Evolutionary conservation across 192 early-diverging fungal species (phyloP), one percentile per base, ranked within the genome.

Genomic region (Coemansia sp.): DNA sequence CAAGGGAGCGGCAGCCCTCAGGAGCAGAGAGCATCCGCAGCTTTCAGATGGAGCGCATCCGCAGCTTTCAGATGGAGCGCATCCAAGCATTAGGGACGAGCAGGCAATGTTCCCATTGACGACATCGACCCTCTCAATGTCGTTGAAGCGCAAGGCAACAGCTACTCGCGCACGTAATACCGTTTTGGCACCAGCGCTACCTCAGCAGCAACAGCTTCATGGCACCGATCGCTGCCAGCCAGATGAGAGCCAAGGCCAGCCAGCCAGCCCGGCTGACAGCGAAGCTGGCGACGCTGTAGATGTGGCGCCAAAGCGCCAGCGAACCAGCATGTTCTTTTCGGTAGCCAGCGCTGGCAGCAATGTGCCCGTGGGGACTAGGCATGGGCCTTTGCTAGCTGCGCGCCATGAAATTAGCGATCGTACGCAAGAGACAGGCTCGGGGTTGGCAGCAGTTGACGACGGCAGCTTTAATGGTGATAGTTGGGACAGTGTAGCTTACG

Each of bases 111-210:
- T 80, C 14, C 66, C 73, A 5, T 34, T 80, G 28, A 73, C 65
- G 53, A 75, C 78, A 1, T 75, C 73, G 35, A 69, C 40, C 13
- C 59, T 71, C 10, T 36, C 57, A 10, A 56, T 59, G 31, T 67
- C 73, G 36, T 23, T 65, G 5, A 81, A 81, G 63, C 73, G 77
- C 65, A 79, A 79, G 40, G 5, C 66, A 14, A 36, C 57, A 10
- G 14, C 26, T 23, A 31, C 53, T 18, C 55, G 33, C 9, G 33
- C 31, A 21, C 13, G 9, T 34, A 35, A 31, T 16, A 23, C 24
- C 23, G 16, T 61, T 28, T 26, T 43, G 39, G 14, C 39, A 42
- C 37, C 23, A 9, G 23, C 37, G 13, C 24, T 11, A 21, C 7
- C 24, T 1, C 13, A 23, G n/a, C 24, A 18, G 23, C 38, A 18